A percentile compares a stretch with the other conserved stretches of the same genome.
These are phyloP conservation scores for Gyromitra esculenta DNA, from an alignment of 2,329 filamentous ascomycete species.

Conservation along the genomic window DNA sequence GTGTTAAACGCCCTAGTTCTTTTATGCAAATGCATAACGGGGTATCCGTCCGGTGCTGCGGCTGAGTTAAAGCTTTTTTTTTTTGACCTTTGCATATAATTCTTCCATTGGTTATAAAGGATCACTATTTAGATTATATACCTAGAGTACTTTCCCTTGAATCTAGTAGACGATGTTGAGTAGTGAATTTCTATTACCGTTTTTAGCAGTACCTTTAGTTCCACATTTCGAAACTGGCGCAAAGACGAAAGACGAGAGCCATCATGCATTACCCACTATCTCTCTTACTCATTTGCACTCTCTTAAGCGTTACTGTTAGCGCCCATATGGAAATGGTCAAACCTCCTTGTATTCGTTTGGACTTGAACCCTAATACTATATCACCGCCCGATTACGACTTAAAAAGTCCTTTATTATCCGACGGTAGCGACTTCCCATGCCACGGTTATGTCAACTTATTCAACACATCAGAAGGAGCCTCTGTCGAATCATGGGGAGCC, in stretches of 20 bases:
- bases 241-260: neutral
- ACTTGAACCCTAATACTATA: conserved; percentile 7
- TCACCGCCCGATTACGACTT: conserved; percentile 58
- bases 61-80: conserved; percentile 2
- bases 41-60: neutral
- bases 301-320: conserved; percentile 59
- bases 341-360: conserved; percentile 67
- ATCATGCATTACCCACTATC: neutral
- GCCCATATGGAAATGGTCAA: conserved; percentile 80
- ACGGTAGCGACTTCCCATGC: conserved; percentile 62
- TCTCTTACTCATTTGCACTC: neutral
- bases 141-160: neutral
- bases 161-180: neutral
- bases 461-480: conserved; percentile 11
- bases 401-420: conserved; percentile 66
- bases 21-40: neutral
- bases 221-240: neutral
- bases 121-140: neutral
- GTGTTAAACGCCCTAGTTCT: neutral
- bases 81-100: neutral
- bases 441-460: conserved; percentile 17
- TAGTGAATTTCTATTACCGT: neutral
- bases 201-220: neutral
- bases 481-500: conserved; percentile 36
- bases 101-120: neutral